Base-by-base conservation (phyloP, 352 stramenopile species). In the Globisporangium radiosum region DNA sequence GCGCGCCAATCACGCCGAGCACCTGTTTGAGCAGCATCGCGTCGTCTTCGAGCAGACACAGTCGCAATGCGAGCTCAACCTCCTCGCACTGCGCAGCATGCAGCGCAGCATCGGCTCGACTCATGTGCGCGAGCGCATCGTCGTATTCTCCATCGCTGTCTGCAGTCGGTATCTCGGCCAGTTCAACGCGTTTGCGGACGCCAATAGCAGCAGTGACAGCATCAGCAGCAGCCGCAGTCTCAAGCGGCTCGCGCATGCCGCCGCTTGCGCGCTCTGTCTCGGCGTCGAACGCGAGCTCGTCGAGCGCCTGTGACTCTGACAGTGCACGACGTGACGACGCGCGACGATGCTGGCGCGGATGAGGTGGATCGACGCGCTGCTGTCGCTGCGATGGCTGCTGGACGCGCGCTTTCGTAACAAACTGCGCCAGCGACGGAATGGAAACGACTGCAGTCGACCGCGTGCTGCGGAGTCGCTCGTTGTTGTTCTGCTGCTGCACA, bases 41-140 rank as follows among this genome's bases (percentile, higher is more conserved):
- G 48, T 85, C 70, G 37, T 87, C 79, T 63, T 84, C 79, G 7
- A 89, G 45, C 37, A 87, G 71, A 44, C 68, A 76, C 45, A 89
- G 49, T 45, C 76, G 75, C 13, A 89, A 54, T 19, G 76, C 79
- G 13, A 89, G 38, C 14, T 89, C 76, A 33, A 61, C 60, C 37
- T 87, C 69, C 1, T 70, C 70, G 25, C 75, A 75, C 2, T 70
- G 45, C 0, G 66, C 74, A 10, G 79, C 73, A 36, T 73, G 47
- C 15, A 85, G 52, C 0, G 72, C 67, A 11, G 73, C 71, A 2
- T 87, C 73, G 43, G 61, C 58, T 14, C 73, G 60, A 54, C 71
- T 83, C 36, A 82, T 63, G n/a, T 60, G 25, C 3, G 66, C n/a
- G 55, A 56, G 45, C 13, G 52, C 53, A 0, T 60, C 56, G 14